These are phyloP conservation scores for Elaphomyces granulatus DNA, from an alignment of 495 filamentous ascomycete species.

Conservation along the genomic window DNA sequence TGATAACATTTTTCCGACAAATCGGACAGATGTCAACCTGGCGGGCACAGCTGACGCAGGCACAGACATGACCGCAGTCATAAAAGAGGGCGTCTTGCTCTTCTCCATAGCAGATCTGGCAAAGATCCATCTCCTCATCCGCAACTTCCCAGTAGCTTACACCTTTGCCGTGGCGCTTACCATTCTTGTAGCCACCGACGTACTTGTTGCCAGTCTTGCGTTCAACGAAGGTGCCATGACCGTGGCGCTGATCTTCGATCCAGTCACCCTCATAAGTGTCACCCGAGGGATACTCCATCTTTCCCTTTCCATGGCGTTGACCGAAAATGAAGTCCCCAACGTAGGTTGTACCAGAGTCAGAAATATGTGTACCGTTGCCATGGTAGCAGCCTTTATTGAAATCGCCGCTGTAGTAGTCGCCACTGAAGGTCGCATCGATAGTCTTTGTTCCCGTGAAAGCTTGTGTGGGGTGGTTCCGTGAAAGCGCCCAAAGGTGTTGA, in stretches of 20 bases:
- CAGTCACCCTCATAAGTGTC: conserved; percentile 50
- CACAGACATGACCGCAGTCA: conserved; percentile 52
- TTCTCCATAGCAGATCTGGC: conserved; percentile 51
- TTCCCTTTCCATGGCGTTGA: conserved; percentile 39
- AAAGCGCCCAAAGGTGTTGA: conserved; percentile 31
- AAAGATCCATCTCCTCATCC: conserved; percentile 46
- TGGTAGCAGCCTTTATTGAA: conserved; percentile 37
- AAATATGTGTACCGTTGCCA: conserved; percentile 38
- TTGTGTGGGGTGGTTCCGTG: conserved; percentile 31
- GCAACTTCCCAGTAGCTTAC: conserved; percentile 48
- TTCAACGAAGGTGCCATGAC: conserved; percentile 44
- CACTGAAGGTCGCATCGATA: conserved; percentile 31
- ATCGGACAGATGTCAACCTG: conserved; percentile 51
- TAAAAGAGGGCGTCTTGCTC: conserved; percentile 48
- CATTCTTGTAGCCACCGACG: conserved; percentile 47
- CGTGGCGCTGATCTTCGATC: conserved; percentile 40
- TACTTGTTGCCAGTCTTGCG: conserved; percentile 48
- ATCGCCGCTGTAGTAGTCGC: conserved; percentile 34
- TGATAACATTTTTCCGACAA: conserved; percentile 44
- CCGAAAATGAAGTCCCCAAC: conserved; percentile 38
- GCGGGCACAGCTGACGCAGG: conserved; percentile 47
- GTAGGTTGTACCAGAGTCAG: conserved; percentile 40
- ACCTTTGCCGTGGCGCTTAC: conserved; percentile 48
- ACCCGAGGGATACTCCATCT: conserved; percentile 44
- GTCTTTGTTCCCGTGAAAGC: conserved; percentile 32